These are phyloP conservation scores for Elaeis oleifera DNA, from an alignment of 202 grass and related monocot species.

Conservation along the genomic window DNA sequence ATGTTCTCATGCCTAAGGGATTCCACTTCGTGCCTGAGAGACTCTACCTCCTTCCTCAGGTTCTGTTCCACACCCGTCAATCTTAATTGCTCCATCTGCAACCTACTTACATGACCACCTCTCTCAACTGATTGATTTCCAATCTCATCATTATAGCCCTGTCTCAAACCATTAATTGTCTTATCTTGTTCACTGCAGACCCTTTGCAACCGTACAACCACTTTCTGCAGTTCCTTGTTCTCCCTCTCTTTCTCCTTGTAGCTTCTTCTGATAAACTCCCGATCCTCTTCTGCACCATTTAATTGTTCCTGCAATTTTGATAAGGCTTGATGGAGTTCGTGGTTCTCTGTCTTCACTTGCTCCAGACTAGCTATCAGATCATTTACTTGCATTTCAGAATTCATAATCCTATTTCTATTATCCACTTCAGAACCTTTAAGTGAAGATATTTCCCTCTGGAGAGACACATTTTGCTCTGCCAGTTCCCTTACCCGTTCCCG, in stretches of 20 bases:
- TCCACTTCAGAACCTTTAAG: slow-evolving; percentile 40
- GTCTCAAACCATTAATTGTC: slow-evolving; percentile 11
- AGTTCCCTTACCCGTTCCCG: slow-evolving; percentile 65
- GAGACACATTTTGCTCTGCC: slow-evolving; percentile 85
- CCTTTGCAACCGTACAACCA: slow-evolving; percentile 24
- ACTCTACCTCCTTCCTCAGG: slow-evolving; percentile 50
- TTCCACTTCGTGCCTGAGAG: slow-evolving; percentile 40
- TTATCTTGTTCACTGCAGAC: slow-evolving; percentile 7
- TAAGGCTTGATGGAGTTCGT: slow-evolving; percentile 32
- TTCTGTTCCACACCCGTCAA: slow-evolving; percentile 5
- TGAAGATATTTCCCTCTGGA: slow-evolving; percentile 69
- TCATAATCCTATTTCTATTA: slow-evolving; percentile 28
- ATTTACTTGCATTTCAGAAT: slow-evolving; percentile 44
- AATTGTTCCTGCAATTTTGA: slow-evolving; percentile 37
- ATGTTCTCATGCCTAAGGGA: slow-evolving; percentile 41
- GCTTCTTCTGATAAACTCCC: slow-evolving; percentile 32
- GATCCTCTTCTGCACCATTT: slow-evolving; percentile 35
- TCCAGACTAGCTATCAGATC: slow-evolving; percentile 35
- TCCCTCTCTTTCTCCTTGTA: slow-evolving; percentile 57
- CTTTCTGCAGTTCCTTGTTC: slow-evolving; percentile 42
- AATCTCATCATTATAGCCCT: background rate
- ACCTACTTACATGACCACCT: background rate
- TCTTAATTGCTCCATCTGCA: slow-evolving; percentile 18
- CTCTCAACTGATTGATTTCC: background rate
- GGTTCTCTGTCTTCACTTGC: slow-evolving; percentile 33